Conservation (phyloP, 163 green algal species). For the Chloromonas sp. region DNA sequence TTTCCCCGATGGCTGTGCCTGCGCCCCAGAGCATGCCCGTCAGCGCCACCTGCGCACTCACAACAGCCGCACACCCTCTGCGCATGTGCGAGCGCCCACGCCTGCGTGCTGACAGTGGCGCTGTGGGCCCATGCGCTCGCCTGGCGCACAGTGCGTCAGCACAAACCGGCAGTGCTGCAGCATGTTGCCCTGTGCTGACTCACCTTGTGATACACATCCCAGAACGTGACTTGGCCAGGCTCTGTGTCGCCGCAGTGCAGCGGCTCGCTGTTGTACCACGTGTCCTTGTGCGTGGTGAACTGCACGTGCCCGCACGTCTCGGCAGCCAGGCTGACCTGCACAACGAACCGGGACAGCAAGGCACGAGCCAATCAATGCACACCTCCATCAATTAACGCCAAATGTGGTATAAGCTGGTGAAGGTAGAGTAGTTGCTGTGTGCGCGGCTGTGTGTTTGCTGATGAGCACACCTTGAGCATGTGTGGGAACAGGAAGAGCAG, state of each 20-base stretch:
- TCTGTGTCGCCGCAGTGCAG: slow-evolving; percentile 56
- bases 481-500: slow-evolving; percentile 93
- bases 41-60: slow-evolving; percentile 52
- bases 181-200: background rate
- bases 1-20: slow-evolving; percentile 85
- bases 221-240: slow-evolving; percentile 40
- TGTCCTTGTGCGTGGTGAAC: slow-evolving; percentile 48
- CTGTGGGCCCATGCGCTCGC: no score
- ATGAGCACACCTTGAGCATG: slow-evolving; percentile 79
- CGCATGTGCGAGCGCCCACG: no score
- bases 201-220: slow-evolving; percentile 59
- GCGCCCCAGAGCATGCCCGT: slow-evolving; percentile 79
- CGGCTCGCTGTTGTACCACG: slow-evolving; percentile 61
- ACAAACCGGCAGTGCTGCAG: background rate
- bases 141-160: no score
- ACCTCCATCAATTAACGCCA: no score
- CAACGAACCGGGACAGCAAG: background rate
- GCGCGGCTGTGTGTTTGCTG: background rate
- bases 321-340: slow-evolving; percentile 81
- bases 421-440: background rate
- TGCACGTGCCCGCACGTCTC: slow-evolving; percentile 64
- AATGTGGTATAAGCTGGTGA: no score
- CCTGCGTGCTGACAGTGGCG: no score
- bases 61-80: background rate
- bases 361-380: background rate